A percentile compares a stretch with the other conserved stretches of the same genome.
Conservation (phyloP, 2,329 filamentous ascomycete species). For the Phaeosphaeriaceae sp. region DNA sequence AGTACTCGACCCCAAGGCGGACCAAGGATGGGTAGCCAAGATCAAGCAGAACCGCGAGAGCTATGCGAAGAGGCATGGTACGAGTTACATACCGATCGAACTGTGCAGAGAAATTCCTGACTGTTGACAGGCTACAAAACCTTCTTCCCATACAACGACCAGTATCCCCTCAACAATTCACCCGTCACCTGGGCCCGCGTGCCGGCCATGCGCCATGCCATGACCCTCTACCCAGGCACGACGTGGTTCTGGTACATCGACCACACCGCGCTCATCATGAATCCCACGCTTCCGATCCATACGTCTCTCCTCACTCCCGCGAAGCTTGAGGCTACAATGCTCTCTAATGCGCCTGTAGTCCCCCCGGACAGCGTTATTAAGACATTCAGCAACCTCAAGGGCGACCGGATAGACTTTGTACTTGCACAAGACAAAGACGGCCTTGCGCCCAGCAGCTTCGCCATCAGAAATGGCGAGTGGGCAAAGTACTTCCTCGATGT, state of each 20-base stretch:
- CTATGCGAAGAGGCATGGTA: slow-evolving; percentile 88
- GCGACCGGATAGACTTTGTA: slow-evolving; percentile 79
- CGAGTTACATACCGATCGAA: not conserved
- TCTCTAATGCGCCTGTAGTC: slow-evolving; percentile 84
- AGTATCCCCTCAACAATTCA: slow-evolving; percentile 72
- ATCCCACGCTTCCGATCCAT: slow-evolving; percentile 73
- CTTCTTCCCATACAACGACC: slow-evolving; percentile 78
- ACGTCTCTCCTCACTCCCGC: slow-evolving; percentile 71
- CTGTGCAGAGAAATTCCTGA: slow-evolving; percentile 7
- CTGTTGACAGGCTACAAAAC: slow-evolving; percentile 74
- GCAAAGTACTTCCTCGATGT: slow-evolving; percentile 90
- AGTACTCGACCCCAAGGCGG: slow-evolving; percentile 74
- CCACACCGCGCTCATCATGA: slow-evolving; percentile 87
- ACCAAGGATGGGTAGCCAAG: slow-evolving; percentile 71
- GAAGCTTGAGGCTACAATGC: slow-evolving; percentile 78
- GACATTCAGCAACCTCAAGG: slow-evolving; percentile 84
- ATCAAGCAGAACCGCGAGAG: slow-evolving; percentile 82
- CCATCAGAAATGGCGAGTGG: slow-evolving; percentile 87
- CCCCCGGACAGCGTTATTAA: slow-evolving; percentile 97
- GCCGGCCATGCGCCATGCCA: slow-evolving; percentile 86
- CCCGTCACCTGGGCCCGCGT: slow-evolving; percentile 76
- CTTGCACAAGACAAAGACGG: slow-evolving; percentile 85
- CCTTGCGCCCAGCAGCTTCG: slow-evolving; percentile 76
- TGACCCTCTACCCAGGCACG: slow-evolving; percentile 78
- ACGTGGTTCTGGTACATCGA: slow-evolving; percentile 89